A percentile compares a stretch with the other conserved stretches of the same genome.
phyloP scores from a whole-genome alignment of 2,329 filamentous ascomycete genomes.

The Claviceps sp. region DNA sequence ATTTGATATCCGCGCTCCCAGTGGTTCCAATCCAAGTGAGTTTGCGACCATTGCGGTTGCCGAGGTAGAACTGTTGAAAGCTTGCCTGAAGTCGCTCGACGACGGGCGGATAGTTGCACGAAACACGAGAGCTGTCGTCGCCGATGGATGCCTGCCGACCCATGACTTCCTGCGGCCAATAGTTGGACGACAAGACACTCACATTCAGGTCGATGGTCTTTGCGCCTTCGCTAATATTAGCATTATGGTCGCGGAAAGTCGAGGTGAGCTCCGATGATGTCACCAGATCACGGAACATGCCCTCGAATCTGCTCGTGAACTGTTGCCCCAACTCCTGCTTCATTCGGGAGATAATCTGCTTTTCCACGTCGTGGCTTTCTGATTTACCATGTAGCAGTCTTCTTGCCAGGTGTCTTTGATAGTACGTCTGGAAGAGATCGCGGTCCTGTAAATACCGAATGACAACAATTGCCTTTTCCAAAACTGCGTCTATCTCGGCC shows the following conservation, averaged over 20 bases:
- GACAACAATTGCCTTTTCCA: constrained; percentile 82
- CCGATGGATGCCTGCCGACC: constrained; percentile 41
- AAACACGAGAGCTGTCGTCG: constrained; percentile 21
- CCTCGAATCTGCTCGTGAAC: constrained; percentile 85
- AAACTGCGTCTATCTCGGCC: constrained; percentile 64
- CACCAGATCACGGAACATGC: constrained; percentile 95
- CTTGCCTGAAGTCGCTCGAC: constrained; percentile 66
- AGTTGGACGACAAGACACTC: constrained; percentile 81
- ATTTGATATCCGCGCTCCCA: constrained; percentile 77
- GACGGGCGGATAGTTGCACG: constrained; percentile 60
- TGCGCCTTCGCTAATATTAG: constrained; percentile 32
- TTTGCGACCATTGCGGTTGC: constrained; percentile 75
- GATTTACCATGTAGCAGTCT: constrained; percentile 80
- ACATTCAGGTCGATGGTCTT: constrained; percentile 62
- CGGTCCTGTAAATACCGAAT: constrained; percentile 83
- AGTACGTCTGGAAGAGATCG: constrained; percentile 92
- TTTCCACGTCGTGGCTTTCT: constrained; percentile 82
- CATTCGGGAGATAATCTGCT: constrained; percentile 92
- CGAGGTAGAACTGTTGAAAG: constrained; percentile 79
- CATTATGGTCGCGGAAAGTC: constrained; percentile 59
- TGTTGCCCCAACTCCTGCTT: constrained; percentile 91
- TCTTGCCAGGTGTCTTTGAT: constrained; percentile 90
- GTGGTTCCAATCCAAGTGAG: constrained; percentile 65
- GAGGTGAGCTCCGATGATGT: constrained; percentile 72
- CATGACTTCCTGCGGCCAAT: constrained; percentile 89